These are phyloP conservation scores for Lepidium sativum DNA, from an alignment of 345 rosid genomes.

Conservation along the genomic window DNA sequence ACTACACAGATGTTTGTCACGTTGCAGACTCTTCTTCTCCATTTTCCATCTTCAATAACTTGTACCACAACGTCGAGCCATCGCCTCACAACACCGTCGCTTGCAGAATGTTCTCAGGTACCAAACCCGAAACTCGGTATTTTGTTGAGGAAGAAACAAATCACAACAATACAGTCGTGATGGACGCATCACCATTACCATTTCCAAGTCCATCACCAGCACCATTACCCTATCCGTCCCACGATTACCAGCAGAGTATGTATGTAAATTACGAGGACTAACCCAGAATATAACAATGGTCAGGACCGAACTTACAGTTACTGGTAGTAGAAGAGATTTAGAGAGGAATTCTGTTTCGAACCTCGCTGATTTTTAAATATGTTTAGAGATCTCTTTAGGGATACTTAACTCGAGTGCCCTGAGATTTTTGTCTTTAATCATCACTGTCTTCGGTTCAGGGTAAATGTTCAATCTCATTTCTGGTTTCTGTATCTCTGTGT, in stretches of 20 bases:
- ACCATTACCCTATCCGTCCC: neutral
- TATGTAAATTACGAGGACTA: conserved; percentile 41
- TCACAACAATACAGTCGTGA: conserved; percentile 20
- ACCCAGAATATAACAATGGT: conserved; percentile 18
- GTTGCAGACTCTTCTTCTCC: conserved; percentile 36
- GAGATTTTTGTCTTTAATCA: conserved; percentile 10
- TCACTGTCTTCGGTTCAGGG: conserved; percentile 14
- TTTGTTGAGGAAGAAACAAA: conserved; percentile 30
- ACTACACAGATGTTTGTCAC: conserved; percentile 50
- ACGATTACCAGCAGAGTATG: conserved; percentile 26
- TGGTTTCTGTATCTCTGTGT: neutral
- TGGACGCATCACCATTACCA: conserved; percentile 4
- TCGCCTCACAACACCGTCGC: conserved; percentile 41
- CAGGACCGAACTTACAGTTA: conserved; percentile 36
- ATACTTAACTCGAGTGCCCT: conserved; percentile 29
- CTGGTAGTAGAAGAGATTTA: conserved; percentile 24
- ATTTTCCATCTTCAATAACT: conserved; percentile 45
- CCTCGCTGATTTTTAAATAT: conserved; percentile 24
- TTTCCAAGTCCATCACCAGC: neutral
- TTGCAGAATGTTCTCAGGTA: conserved; percentile 45
- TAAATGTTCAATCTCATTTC: conserved; percentile 8
- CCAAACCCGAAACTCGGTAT: conserved; percentile 45
- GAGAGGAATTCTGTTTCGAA: conserved; percentile 19
- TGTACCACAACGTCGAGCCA: conserved; percentile 29
- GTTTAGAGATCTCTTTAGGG: conserved; percentile 20